Evolutionary conservation across 2,329 filamentous ascomycete species (phyloP), one percentile per base, ranked within the genome.

Genomic region (Daldinia sp.): DNA sequence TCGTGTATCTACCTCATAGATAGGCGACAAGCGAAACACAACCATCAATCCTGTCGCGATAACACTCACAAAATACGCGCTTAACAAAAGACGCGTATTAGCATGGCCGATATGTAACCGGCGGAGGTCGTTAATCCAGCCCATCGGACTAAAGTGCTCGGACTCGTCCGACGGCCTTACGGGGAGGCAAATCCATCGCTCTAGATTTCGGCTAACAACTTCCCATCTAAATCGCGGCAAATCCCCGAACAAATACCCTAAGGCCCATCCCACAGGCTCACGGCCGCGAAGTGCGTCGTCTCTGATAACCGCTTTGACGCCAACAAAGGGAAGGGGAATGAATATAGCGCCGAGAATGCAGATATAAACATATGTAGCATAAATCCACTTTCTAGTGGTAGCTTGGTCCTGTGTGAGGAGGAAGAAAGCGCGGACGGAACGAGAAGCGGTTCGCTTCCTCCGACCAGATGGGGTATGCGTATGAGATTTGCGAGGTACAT

Each of bases 1-100:
- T 50, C 95, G 87, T 1, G 95, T 99, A 78, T 99, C 95, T 47
- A 99, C 94, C 77, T 97, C 94, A 68, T 91, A 94, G 50, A 92
- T 81, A 2, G 87, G 82, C 37, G 90, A 91, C 34, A 96, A 84
- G 39, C 84, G 86, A 53, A 95, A 86, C 6, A 97, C 92, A 3
- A 91, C 82, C 8, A 87, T 79, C 32, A 98, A 83, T 0, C 94
- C 95, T 1, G 87, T 74, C 13, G 85, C 74, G 13, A 98, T 84
- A 56, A 96, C 87, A 3, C 77, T 69, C 0, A 89, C 68, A 82
- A 90, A 98, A 81, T 97, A 97, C 3, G 77, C 85, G 57, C 85
- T 85, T 15, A 98, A 80, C 3, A 91, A 71, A 1, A 98, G 86
- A n/a, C 95, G 89, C 1, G 90, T 91, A 70, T 92, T 97, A 9